Percentiles rank a stretch among this genome's conserved stretches.
Evolutionary conservation across 2,329 filamentous ascomycete genomes (phyloP).

Genomic region (Hypoxylon sp.): DNA sequence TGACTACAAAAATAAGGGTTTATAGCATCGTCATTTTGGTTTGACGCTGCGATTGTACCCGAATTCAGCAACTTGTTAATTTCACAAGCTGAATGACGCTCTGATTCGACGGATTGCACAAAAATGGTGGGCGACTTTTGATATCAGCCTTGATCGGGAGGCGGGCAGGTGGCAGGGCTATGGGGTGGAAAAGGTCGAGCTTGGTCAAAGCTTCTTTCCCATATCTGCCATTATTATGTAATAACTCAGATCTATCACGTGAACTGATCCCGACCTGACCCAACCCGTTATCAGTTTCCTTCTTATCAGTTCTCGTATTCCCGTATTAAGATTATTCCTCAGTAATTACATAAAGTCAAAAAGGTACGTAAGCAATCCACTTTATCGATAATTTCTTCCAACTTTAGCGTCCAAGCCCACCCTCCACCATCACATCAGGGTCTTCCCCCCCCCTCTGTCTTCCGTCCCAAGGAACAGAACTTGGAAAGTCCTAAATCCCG

Average conservation of each 20-base stretch:
- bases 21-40: slow-evolving; percentile 38
- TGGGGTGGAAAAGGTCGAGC: neutral
- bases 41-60: slow-evolving; percentile 23
- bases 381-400: slow-evolving; percentile 15
- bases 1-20: slow-evolving; percentile 18
- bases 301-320: neutral
- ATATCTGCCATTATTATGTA: slow-evolving; percentile 3
- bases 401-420: neutral
- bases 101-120: slow-evolving; percentile 41
- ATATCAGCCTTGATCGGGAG: slow-evolving; percentile 9
- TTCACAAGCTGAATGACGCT: slow-evolving; percentile 45
- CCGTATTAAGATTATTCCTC: neutral
- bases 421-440: neutral
- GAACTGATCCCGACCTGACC: neutral
- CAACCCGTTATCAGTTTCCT: no score
- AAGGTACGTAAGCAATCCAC: neutral
- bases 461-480: neutral
- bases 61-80: slow-evolving; percentile 46
- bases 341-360: neutral
- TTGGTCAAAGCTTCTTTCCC: slow-evolving; percentile 38
- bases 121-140: slow-evolving; percentile 38
- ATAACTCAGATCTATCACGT: slow-evolving; percentile 14
- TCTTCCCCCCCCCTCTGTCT: neutral
- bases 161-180: slow-evolving; percentile 7
- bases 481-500: neutral